Conservation (phyloP, 345 rosid species). For the Linum trigynum region DNA sequence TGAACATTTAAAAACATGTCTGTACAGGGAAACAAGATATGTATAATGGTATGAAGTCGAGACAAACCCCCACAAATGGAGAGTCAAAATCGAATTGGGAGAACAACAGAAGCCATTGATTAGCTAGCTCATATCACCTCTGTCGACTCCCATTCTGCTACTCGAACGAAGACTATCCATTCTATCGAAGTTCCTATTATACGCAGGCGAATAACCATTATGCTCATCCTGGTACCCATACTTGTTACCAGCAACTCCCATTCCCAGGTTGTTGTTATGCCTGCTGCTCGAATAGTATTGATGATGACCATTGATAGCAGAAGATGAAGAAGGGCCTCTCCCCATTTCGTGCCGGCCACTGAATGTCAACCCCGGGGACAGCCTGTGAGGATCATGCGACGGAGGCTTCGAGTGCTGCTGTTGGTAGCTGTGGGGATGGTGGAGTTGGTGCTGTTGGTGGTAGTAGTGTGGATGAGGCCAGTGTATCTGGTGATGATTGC, state of each 20-base stretch:
- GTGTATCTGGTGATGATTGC: conserved; percentile 21
- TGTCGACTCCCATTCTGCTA: conserved; percentile 10
- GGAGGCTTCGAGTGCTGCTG: conserved; percentile 26
- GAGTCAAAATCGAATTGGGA: background rate
- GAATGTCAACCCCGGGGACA: background rate
- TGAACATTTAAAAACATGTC: background rate
- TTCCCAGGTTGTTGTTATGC: conserved; percentile 15
- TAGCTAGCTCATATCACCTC: background rate
- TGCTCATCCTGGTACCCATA: conserved; percentile 28
- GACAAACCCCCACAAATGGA: no score
- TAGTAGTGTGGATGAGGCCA: conserved; percentile 24
- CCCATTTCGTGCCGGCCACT: conserved; percentile 17
- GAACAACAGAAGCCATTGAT: background rate
- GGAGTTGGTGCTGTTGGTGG: conserved; percentile 18
- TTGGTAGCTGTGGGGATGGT: conserved; percentile 18
- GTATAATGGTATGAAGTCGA: background rate
- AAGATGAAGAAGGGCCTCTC: conserved; percentile 11
- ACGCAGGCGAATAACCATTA: conserved; percentile 4
- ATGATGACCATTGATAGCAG: conserved; percentile 9
- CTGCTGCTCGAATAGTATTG: conserved; percentile 13
- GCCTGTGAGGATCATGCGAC: conserved; percentile 21
- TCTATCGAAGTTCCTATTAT: conserved; percentile 22
- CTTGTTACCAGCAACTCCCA: conserved; percentile 26
- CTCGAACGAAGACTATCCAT: conserved; percentile 48
- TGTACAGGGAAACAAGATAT: background rate